phyloP scores from a whole-genome alignment of 2,329 filamentous ascomycete species.

The Fusarium anthophilum region DNA sequence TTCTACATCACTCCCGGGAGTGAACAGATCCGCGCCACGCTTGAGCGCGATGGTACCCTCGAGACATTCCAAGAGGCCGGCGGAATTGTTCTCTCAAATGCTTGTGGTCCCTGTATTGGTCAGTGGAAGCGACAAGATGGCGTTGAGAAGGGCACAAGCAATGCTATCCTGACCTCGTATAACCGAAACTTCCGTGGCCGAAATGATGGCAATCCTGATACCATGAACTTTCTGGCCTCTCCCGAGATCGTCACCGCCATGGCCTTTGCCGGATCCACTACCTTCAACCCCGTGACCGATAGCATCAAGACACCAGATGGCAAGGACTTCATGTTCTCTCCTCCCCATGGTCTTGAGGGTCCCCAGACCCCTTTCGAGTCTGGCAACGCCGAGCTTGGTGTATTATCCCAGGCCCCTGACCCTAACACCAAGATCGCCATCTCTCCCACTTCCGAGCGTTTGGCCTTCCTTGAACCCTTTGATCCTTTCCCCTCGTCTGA shows the following conservation, averaged over 20 bases:
- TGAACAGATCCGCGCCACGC: conserved; percentile 95
- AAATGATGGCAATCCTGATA: conserved; percentile 95
- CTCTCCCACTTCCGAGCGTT: conserved; percentile 85
- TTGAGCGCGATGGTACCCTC: conserved; percentile 88
- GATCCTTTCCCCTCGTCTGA: conserved; percentile 81
- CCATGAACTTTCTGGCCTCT: conserved; percentile 98
- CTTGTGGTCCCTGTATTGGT: conserved; percentile 91
- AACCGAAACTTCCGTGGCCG: conserved; percentile 98
- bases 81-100: conserved; percentile 93
- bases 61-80: conserved; percentile 97
- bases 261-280: conserved; percentile 89
- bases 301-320: conserved; percentile 82
- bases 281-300: conserved; percentile 96
- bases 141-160: conserved; percentile 82
- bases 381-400: conserved; percentile 78
- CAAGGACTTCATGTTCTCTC: conserved; percentile 83
- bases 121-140: conserved; percentile 96
- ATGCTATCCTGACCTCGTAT: conserved; percentile 96
- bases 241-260: conserved; percentile 97
- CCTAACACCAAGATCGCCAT: conserved; percentile 77
- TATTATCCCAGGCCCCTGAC: conserved; percentile 77
- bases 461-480: conserved; percentile 93
- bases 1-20: conserved; percentile 97
- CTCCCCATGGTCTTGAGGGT: conserved; percentile 76
- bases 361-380: conserved; percentile 75